A percentile compares a stretch with the other conserved stretches of the same genome.
Evolutionary conservation across 208 protist genomes (phyloP).

Genomic region (Wallacemonas sp.): DNA sequence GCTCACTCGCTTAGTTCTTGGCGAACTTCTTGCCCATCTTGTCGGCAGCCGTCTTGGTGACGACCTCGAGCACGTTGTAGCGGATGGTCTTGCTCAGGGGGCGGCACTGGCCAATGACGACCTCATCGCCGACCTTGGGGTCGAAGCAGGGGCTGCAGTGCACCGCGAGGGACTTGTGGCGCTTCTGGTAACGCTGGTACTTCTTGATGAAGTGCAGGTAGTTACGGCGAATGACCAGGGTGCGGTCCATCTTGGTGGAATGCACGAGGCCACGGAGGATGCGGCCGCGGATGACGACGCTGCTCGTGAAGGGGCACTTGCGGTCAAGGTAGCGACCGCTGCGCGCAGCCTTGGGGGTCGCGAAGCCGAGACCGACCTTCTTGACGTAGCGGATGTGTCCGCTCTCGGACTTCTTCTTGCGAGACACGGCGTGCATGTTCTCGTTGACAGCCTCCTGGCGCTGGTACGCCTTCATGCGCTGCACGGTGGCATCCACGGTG

Average conservation of each 20-base stretch:
- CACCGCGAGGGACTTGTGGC: slow-evolving; percentile 99
- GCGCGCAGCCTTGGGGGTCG: slow-evolving; percentile 98
- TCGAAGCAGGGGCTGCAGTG: slow-evolving; percentile 99
- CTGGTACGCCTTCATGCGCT: slow-evolving; percentile 88
- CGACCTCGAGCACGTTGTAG: slow-evolving; percentile 96
- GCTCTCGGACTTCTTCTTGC: slow-evolving; percentile 26
- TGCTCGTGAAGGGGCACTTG: slow-evolving; percentile 99
- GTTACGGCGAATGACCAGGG: slow-evolving; percentile 98
- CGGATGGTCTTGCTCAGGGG: slow-evolving; percentile 99
- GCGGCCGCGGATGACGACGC: slow-evolving; percentile 99
- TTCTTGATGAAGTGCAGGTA: slow-evolving; percentile 99
- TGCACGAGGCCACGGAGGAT: slow-evolving; percentile 98
- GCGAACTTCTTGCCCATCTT: slow-evolving; percentile 86
- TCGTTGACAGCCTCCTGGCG: slow-evolving; percentile 91
- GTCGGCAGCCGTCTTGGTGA: slow-evolving; percentile 85
- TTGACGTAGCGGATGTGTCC: slow-evolving; percentile 95
- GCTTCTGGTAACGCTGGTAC: slow-evolving; percentile 99
- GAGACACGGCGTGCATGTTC: slow-evolving; percentile 62
- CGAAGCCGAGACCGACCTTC: slow-evolving; percentile 99
- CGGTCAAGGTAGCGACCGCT: slow-evolving; percentile 99
- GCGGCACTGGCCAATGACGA: slow-evolving; percentile 99
- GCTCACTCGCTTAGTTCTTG: slow-evolving; percentile 53
- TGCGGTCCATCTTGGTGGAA: slow-evolving; percentile 99
- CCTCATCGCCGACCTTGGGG: slow-evolving; percentile 98
- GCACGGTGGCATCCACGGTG: slow-evolving; percentile 44